Evolutionary conservation across 495 filamentous ascomycete genomes (phyloP).

Genomic region (Xylaria castorea): DNA sequence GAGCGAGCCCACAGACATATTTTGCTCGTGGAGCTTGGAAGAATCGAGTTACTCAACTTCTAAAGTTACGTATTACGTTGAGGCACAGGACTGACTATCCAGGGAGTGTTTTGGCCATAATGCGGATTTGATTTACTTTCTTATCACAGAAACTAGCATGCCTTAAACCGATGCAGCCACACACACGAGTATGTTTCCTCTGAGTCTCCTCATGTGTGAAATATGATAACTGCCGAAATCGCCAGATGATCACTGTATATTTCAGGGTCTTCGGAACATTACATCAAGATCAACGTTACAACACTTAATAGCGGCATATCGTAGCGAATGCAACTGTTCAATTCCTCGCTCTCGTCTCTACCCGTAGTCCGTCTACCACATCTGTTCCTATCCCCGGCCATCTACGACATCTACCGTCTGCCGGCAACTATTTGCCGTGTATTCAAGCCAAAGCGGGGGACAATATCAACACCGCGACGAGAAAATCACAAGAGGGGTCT

Average conservation of each 20-base stretch:
- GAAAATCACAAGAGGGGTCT: background rate
- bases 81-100: no score
- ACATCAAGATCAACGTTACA: background rate
- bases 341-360: background rate
- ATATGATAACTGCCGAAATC: no score
- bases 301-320: background rate
- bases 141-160: background rate
- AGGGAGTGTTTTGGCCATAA: background rate
- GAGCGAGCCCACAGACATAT: no score
- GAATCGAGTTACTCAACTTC: no score
- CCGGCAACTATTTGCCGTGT: background rate
- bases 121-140: background rate
- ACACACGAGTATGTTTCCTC: background rate
- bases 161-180: background rate
- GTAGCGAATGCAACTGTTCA: background rate
- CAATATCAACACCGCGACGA: background rate
- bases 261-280: background rate
- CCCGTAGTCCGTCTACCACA: background rate
- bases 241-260: no score
- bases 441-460: background rate
- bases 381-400: background rate
- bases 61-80: no score
- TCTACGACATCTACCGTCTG: no score
- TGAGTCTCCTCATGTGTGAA: background rate
- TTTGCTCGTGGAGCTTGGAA: no score